Base-by-base conservation (phyloP, 768 basidiomycete species). In the Mycena crocata region DNA sequence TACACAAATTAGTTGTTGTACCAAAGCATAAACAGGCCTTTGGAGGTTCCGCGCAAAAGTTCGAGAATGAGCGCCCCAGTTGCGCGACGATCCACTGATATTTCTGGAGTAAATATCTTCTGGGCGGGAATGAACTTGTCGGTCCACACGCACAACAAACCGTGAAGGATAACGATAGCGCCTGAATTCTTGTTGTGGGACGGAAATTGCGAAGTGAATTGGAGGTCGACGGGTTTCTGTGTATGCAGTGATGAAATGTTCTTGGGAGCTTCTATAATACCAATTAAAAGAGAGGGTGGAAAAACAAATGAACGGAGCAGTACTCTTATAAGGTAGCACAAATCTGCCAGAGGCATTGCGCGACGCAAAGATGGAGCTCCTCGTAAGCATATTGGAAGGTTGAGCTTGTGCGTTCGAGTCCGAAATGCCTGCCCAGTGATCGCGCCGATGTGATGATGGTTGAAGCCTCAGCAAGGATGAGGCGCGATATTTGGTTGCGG, bases 11-110 rank as follows among this genome's bases (percentile, higher is more conserved):
- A 14, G 7, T 8, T 14, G 19, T 0, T 2, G 76, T 84, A 90
- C 95, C 42, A 97, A 78, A 3, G 90, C 82, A 72, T 94, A 95
- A 23, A 97, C 84, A 2, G 92, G 89, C 62, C 89, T 82, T 3
- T 83, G 77, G 1, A 94, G 81, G 55, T 89, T 86, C 34, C 83
- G 81, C n/a, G 86, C 81, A 66, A 98, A 89, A 0, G 89, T 87
- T 71, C 93, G 94, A 8, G 92, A 87, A 6, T 97, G 82, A 0
- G 93, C 93, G 7, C 86, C 81, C 94, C 94, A 98, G 75, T 97
- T 97, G 64, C 95, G 87, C 75, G 96, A 95, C 40, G 91, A 94
- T 0, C 94, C 95, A 70, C 93, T 95, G 71, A 32, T 35, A 31
- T 49, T 49, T 40, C 42, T 26, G 59, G 65, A 39, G 24, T 42